A percentile compares a stretch with the other conserved stretches of the same genome.
Conservation (phyloP, 2,329 filamentous ascomycete species). For the Fusarium brevicatenulatum region DNA sequence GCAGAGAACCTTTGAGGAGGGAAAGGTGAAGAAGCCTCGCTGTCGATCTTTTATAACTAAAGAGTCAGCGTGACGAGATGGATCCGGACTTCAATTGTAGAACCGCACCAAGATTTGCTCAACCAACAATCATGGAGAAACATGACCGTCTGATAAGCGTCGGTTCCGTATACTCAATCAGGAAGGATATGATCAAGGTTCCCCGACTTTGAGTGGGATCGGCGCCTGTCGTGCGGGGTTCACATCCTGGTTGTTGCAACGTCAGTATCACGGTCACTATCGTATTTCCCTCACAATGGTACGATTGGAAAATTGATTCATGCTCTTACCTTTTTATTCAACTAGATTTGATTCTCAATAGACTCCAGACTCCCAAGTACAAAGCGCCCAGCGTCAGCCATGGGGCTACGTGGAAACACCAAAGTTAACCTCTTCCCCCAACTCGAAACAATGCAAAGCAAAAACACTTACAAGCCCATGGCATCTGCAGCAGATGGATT, state of each 20-base stretch:
- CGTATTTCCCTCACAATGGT: background rate
- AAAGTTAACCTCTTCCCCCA: background rate
- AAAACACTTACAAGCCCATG: background rate
- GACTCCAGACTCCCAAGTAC: too few relatives aligned
- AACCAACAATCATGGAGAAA: background rate
- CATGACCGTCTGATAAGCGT: background rate
- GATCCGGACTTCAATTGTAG: background rate
- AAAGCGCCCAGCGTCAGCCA: background rate
- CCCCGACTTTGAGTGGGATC: background rate
- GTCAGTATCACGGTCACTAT: background rate
- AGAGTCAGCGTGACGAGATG: background rate
- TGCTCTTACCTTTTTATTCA: background rate
- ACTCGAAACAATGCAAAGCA: background rate
- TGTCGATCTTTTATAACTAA: conserved; percentile 5
- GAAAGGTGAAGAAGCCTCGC: background rate
- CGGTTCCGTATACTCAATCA: conserved; percentile 3
- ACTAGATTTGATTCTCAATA: background rate
- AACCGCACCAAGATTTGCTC: background rate
- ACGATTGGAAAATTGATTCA: background rate
- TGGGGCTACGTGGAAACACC: too few relatives aligned
- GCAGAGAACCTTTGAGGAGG: background rate
- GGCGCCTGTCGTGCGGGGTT: background rate
- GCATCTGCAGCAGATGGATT: background rate
- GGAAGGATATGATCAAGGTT: conserved; percentile 2
- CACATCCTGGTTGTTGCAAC: background rate